Evolutionary conservation across 2,329 filamentous ascomycete species (phyloP), one percentile per base, ranked within the genome.

Genomic region (Hypoxylon sp.): DNA sequence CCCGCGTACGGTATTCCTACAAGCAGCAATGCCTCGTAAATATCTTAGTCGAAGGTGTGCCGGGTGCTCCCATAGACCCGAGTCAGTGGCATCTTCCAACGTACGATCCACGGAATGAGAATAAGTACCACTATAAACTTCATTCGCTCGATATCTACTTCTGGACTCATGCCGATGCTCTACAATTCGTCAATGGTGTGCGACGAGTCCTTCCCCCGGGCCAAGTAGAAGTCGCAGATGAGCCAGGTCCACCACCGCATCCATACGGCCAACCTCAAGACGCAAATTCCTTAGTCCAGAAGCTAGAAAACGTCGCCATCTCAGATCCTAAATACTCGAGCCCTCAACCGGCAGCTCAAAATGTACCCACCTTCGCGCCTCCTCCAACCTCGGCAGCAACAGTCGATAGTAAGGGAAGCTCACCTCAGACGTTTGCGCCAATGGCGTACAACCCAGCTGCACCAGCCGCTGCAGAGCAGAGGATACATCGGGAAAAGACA

Each of bases 371-470:
- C 39, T 84, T 84, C 61, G 80, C 81, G 1, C 77, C 81, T 10
- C 83, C 83, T 3, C 83, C 83, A 1, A 75, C 80, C 4, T 80
- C 81, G 13, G 70, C 61, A 59, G 78, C 80, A 29, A 72, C 67
- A 64, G 67, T 73, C 62, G 56, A 61, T 39, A 61, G 59, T 46
- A 63, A 75, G 67, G 69, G 74, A 31, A 78, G 75, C 70, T 80
- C 78, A 48, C 80, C 77, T 65, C 81, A 79, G 35, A 84, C 75
- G 73, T 91, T 90, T 72, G 83, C 81, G 6, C 90, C 91, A 0
- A 89, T 93, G 81, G 87, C 91, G 2, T 94, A 94, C 77, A 94
- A 94, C 76, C 92, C 92, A 2, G 92, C 92, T 0, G 92, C 92
- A 1, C 92, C 92, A 3, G 86, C 91, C 0, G 91, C 91, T 0